phyloP scores from a whole-genome alignment of 768 basidiomycete genomes.

The Trametes cinnabarina region DNA sequence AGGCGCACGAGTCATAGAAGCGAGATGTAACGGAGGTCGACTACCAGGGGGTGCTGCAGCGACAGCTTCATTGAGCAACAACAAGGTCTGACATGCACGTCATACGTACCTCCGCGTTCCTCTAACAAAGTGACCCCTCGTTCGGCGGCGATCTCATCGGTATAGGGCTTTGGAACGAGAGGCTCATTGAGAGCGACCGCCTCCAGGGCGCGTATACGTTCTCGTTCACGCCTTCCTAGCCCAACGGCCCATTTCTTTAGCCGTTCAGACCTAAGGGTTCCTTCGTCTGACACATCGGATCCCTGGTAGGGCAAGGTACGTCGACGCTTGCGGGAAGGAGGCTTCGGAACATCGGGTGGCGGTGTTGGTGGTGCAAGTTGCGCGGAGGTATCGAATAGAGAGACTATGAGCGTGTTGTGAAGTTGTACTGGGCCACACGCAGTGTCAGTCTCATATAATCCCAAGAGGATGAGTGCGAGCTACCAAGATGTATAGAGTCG shows the following conservation, averaged over 20 bases:
- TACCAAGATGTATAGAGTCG: constrained; percentile 10
- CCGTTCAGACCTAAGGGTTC: constrained; percentile 56
- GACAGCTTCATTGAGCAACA: not conserved
- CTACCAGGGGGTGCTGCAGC: constrained; percentile 65
- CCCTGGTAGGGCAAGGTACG: constrained; percentile 71
- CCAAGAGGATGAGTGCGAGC: not conserved
- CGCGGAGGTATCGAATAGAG: constrained; percentile 75
- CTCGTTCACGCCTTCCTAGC: constrained; percentile 71
- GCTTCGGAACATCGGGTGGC: constrained; percentile 60
- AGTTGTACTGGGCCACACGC: constrained; percentile 62
- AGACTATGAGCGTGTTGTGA: constrained; percentile 82
- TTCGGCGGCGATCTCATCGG: constrained; percentile 70
- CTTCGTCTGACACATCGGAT: constrained; percentile 49
- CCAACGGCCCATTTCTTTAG: constrained; percentile 76
- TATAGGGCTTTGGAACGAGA: constrained; percentile 43
- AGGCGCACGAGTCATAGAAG: constrained; percentile 68
- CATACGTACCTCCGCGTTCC: constrained; percentile 61
- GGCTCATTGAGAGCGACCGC: constrained; percentile 39
- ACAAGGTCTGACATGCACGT: not conserved
- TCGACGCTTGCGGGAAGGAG: constrained; percentile 67
- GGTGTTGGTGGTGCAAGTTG: constrained; percentile 67
- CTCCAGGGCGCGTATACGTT: constrained; percentile 57
- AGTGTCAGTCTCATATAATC: not conserved
- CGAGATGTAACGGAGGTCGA: constrained; percentile 68
- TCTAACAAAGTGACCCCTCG: constrained; percentile 60